Percentiles rank a stretch among this genome's conserved stretches.
phyloP scores from a whole-genome alignment of 2,329 filamentous ascomycete genomes.

The Neurospora sp. region DNA sequence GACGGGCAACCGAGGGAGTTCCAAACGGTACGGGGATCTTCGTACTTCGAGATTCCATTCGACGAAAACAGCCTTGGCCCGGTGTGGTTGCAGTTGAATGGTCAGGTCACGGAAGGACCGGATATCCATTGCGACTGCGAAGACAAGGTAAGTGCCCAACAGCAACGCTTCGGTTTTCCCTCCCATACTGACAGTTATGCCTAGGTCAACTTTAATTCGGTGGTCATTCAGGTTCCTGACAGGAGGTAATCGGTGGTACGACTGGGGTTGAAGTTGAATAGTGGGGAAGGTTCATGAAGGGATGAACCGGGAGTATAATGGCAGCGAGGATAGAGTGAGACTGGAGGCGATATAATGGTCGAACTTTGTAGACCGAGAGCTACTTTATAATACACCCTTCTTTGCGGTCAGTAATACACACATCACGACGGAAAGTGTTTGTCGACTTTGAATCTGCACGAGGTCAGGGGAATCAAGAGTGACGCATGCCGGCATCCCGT shows the following conservation, averaged over 20 bases:
- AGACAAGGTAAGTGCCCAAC: constrained; percentile 6
- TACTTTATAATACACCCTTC: too few species aligned
- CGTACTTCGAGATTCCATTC: constrained; percentile 29
- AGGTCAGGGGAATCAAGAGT: neutral
- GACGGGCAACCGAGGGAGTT: constrained; percentile 16
- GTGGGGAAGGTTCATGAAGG: neutral
- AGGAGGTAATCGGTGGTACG: constrained; percentile 6
- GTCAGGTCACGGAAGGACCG: constrained; percentile 27
- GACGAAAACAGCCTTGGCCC: constrained; percentile 26
- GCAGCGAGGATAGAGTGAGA: neutral
- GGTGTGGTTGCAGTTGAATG: constrained; percentile 29
- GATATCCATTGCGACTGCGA: constrained; percentile 20
- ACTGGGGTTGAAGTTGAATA: neutral
- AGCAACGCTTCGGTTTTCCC: neutral
- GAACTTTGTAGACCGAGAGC: too few species aligned
- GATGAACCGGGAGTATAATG: neutral
- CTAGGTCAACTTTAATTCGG: constrained; percentile 27
- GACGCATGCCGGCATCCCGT: constrained; percentile 1
- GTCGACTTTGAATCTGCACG: neutral
- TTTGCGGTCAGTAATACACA: too few species aligned
- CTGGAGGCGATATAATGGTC: neutral
- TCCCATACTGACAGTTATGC: neutral
- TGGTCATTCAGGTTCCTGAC: constrained; percentile 21
- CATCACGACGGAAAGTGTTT: neutral
- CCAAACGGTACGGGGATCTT: constrained; percentile 16